Evolutionary conservation across 2,329 filamentous ascomycete genomes (phyloP).

Genomic region (Berkeleyomyces rouxiae): DNA sequence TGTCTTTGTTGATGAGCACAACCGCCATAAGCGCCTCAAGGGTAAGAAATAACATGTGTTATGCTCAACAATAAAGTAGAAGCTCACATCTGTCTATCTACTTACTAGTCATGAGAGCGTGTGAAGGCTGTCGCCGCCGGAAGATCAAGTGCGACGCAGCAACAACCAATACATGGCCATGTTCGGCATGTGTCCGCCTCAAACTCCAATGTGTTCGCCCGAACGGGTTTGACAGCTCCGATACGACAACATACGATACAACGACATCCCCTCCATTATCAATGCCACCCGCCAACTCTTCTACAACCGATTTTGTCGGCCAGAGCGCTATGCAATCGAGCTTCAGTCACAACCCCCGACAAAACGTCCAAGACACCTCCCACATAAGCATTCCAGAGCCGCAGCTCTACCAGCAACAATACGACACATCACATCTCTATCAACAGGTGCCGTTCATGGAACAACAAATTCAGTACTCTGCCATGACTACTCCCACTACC

Average conservation of each 20-base stretch:
- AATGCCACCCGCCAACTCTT: background rate
- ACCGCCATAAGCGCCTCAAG: slow-evolving; percentile 91
- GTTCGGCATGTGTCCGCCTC: slow-evolving; percentile 77
- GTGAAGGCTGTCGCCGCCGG: slow-evolving; percentile 80
- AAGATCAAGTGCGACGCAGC: slow-evolving; percentile 98
- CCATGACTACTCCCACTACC: slow-evolving; percentile 17
- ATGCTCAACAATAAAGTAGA: background rate
- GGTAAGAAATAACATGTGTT: slow-evolving; percentile 33
- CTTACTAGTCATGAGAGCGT: slow-evolving; percentile 79
- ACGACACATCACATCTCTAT: slow-evolving; percentile 21
- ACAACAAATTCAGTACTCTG: slow-evolving; percentile 27
- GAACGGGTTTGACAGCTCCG: slow-evolving; percentile 47
- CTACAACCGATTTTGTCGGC: background rate
- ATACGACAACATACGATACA: slow-evolving; percentile 16
- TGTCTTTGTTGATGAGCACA: slow-evolving; percentile 98
- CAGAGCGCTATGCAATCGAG: slow-evolving; percentile 4
- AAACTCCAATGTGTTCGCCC: slow-evolving; percentile 90
- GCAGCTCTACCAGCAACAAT: slow-evolving; percentile 21
- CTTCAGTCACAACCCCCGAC: slow-evolving; percentile 2
- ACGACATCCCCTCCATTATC: background rate
- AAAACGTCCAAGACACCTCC: background rate
- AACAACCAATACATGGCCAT: slow-evolving; percentile 94
- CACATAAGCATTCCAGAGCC: slow-evolving; percentile 17
- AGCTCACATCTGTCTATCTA: background rate
- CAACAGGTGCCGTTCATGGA: slow-evolving; percentile 38